These are phyloP conservation scores for Pichia sp. DNA, from an alignment of 1,139 yeast species.

Conservation along the genomic window DNA sequence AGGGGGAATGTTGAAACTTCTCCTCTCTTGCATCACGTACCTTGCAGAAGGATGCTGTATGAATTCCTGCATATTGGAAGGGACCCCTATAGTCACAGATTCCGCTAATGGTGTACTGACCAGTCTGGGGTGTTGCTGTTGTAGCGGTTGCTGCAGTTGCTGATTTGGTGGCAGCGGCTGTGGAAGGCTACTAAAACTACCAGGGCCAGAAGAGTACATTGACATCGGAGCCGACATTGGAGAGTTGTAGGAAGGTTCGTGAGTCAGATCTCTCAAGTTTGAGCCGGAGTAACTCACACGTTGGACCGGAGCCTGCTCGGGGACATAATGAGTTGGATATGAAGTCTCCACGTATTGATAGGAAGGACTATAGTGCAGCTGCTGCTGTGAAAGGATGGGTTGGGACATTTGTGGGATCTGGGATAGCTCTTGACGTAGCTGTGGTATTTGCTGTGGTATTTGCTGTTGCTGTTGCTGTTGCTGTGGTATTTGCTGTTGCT, in stretches of 20 bases:
- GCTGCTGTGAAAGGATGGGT: conserved; percentile 1
- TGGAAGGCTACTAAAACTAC: not conserved
- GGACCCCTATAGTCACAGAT: not conserved
- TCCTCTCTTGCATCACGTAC: not conserved
- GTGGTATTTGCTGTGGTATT: not conserved
- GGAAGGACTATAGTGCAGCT: not conserved
- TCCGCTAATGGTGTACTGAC: not conserved
- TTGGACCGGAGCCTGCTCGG: not conserved
- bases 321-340: not conserved
- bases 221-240: not conserved
- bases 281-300: not conserved
- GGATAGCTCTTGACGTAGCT: not conserved
- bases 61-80: not conserved
- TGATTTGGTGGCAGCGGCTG: not conserved
- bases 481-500: not conserved
- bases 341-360: not conserved
- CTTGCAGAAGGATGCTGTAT: not conserved
- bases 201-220: not conserved
- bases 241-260: not conserved
- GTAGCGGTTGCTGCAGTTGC: not conserved
- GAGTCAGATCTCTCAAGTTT: not conserved
- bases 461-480: conserved; percentile 1
- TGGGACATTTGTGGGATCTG: not conserved
- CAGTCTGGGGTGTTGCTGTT: not conserved
- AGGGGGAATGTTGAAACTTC: not conserved